These are phyloP conservation scores for Scytalidium sp. DNA, from an alignment of 2,329 filamentous ascomycete species.

Conservation along the genomic window DNA sequence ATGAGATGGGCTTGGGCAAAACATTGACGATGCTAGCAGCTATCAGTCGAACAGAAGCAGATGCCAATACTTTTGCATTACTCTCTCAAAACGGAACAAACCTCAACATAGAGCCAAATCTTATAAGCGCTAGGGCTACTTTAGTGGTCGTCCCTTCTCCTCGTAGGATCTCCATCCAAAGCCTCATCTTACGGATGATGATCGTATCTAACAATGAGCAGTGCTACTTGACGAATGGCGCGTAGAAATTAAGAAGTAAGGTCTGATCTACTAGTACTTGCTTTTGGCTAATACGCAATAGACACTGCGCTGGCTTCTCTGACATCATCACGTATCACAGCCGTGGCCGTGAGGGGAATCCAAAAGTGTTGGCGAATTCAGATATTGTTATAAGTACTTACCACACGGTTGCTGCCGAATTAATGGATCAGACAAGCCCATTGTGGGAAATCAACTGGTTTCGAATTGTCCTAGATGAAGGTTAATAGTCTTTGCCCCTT, in stretches of 20 bases:
- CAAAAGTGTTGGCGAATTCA: slow-evolving; percentile 24
- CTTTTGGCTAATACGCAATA: slow-evolving; percentile 11
- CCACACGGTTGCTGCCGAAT: slow-evolving; percentile 39
- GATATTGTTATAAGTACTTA: slow-evolving; percentile 47
- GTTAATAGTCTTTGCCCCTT: slow-evolving; percentile 21
- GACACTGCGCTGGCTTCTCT: slow-evolving; percentile 26
- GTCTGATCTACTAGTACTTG: background rate
- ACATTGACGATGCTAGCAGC: slow-evolving; percentile 44
- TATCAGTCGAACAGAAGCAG: slow-evolving; percentile 36
- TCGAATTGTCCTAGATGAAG: slow-evolving; percentile 42
- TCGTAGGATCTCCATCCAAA: slow-evolving; percentile 26
- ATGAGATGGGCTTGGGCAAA: slow-evolving; percentile 58
- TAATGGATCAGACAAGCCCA: slow-evolving; percentile 13
- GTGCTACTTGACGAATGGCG: slow-evolving; percentile 39
- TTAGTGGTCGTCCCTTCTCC: slow-evolving; percentile 43
- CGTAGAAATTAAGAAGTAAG: slow-evolving; percentile 34
- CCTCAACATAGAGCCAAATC: background rate
- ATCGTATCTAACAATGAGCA: slow-evolving; percentile 10
- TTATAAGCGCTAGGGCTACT: slow-evolving; percentile 32
- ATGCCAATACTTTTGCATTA: slow-evolving; percentile 21
- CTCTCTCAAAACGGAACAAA: slow-evolving; percentile 4
- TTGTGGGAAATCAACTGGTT: slow-evolving; percentile 38
- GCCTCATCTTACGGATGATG: background rate
- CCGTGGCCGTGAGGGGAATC: slow-evolving; percentile 19
- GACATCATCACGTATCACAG: slow-evolving; percentile 36